Evolutionary conservation across 129 eudicot species (phyloP).

Genomic region (Helichrysum umbraculigerum): DNA sequence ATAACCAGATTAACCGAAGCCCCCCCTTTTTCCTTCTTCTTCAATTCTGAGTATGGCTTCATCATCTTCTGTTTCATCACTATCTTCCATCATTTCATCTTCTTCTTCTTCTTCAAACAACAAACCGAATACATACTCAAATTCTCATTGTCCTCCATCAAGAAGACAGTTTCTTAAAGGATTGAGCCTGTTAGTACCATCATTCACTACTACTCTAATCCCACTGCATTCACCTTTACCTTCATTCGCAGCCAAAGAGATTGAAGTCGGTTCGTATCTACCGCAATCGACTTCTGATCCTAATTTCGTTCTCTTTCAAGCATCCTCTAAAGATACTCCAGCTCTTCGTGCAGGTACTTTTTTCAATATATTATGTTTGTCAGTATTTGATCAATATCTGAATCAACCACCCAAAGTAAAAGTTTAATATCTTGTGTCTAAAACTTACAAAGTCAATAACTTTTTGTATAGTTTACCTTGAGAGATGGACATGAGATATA

Average conservation of each 20-base stretch:
- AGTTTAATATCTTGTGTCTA: no score
- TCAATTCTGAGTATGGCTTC: neutral
- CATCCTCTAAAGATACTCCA: constrained; percentile 84
- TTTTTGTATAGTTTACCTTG: no score
- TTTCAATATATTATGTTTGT: neutral
- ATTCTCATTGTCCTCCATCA: constrained; percentile 25
- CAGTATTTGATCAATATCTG: neutral
- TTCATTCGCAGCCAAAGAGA: constrained; percentile 66
- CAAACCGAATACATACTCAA: constrained; percentile 29
- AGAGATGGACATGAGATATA: no score
- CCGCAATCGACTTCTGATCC: constrained; percentile 61
- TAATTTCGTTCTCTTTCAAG: constrained; percentile 75
- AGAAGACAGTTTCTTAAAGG: constrained; percentile 66
- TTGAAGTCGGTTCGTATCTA: constrained; percentile 72
- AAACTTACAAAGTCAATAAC: no score
- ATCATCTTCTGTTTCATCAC: constrained; percentile 43
- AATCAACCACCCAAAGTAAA: neutral
- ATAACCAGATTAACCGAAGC: neutral
- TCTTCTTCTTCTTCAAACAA: constrained; percentile 38
- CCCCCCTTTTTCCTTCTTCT: neutral
- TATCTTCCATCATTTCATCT: constrained; percentile 32
- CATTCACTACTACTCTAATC: constrained; percentile 20
- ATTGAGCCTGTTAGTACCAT: constrained; percentile 30
- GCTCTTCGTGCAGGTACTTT: constrained; percentile 95
- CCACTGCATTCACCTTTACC: constrained; percentile 37